A percentile compares a stretch with the other conserved stretches of the same genome.
Evolutionary conservation across 805 yeast species (phyloP).

Genomic region (Kodamaea hsintzibuensis): DNA sequence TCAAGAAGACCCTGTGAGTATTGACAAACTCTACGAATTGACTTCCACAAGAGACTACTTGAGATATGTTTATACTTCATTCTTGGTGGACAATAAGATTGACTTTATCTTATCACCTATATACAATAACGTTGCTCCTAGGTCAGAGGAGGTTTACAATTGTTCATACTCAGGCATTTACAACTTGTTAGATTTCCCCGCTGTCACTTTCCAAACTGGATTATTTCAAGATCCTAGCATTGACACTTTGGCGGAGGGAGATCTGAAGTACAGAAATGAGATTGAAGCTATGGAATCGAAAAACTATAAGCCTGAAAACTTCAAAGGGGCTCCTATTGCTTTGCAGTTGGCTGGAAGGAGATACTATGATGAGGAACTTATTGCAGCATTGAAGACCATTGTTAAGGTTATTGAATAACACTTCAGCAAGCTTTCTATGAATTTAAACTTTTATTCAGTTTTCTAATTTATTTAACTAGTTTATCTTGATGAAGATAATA

Average conservation of each 20-base stretch:
- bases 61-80: constrained; percentile 56
- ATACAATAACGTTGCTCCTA: constrained; percentile 69
- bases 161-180: constrained; percentile 81
- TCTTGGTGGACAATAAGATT: constrained; percentile 52
- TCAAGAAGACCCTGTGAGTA: constrained; percentile 52
- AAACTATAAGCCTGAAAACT: constrained; percentile 47
- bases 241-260: constrained; percentile 46
- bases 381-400: constrained; percentile 45
- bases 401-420: constrained; percentile 34
- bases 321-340: constrained; percentile 54
- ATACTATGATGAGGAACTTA: constrained; percentile 57
- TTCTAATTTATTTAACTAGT: too few relatives aligned
- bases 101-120: constrained; percentile 71
- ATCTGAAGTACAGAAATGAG: constrained; percentile 42
- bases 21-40: constrained; percentile 55
- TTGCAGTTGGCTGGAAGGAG: constrained; percentile 55
- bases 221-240: constrained; percentile 53
- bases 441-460: too few relatives aligned
- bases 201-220: constrained; percentile 63
- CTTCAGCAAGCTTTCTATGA: too few relatives aligned
- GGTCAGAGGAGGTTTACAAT: constrained; percentile 59
- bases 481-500: too few relatives aligned
- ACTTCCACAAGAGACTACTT: constrained; percentile 56
- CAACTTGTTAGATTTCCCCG: constrained; percentile 71
- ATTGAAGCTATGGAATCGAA: constrained; percentile 50